phyloP scores from a whole-genome alignment of 352 stramenopile species.

The Phytopythium boreale region DNA sequence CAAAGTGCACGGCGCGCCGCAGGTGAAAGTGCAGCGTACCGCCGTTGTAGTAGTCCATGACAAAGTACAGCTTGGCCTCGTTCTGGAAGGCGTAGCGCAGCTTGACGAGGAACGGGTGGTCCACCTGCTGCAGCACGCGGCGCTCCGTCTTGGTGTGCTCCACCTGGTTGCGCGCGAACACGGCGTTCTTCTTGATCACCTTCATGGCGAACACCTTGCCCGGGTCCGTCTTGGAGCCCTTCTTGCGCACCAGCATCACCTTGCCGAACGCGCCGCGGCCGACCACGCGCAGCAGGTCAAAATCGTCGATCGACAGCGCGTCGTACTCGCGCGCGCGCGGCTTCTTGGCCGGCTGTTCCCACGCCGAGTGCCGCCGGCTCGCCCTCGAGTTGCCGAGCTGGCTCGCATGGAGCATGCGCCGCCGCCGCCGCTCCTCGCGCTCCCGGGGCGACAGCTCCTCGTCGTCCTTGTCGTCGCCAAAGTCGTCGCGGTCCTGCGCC shows the following conservation, averaged over 20 bases:
- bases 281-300: conserved; percentile 96
- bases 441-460: conserved; percentile 6
- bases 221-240: conserved; percentile 14
- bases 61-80: conserved; percentile 81
- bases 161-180: conserved; percentile 88
- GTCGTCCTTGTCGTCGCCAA: background rate
- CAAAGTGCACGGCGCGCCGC: conserved; percentile 63
- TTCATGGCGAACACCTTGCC: conserved; percentile 90
- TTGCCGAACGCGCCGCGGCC: conserved; percentile 97
- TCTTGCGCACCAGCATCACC: conserved; percentile 87
- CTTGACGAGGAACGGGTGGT: conserved; percentile 86
- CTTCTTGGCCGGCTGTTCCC: conserved; percentile 9
- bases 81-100: conserved; percentile 88
- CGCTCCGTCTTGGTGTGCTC: conserved; percentile 92
- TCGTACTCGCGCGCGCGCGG: conserved; percentile 36
- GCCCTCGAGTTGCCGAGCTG: background rate
- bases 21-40: conserved; percentile 84
- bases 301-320: conserved; percentile 90
- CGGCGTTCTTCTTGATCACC: conserved; percentile 87
- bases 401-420: background rate
- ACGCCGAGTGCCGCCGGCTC: background rate
- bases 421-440: conserved; percentile 1
- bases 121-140: conserved; percentile 79
- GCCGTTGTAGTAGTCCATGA: conserved; percentile 90
- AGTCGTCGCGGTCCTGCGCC: conserved; percentile 19